Base-by-base conservation (phyloP, 495 filamentous ascomycete species). In the Cryomyces antarcticus region DNA sequence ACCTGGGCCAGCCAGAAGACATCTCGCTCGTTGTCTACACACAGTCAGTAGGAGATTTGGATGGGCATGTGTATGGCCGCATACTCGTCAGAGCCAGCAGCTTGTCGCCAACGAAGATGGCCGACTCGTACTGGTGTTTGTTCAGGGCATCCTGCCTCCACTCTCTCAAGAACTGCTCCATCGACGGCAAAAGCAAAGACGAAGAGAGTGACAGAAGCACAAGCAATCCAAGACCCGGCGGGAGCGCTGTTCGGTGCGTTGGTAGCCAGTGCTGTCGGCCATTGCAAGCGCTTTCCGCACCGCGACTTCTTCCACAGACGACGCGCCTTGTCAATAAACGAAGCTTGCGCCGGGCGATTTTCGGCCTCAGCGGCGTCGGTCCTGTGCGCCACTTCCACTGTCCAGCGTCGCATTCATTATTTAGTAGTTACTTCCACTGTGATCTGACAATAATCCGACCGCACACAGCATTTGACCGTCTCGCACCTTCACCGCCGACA, bases 51-150 rank as follows among this genome's bases (percentile, higher is more conserved):
- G 13, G 24, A n/a, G 38, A 31, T 11, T 42, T 33, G n/a, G n/a
- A 37, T 24, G 43, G 13, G 37, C 29, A 35, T 35, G 7, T 7
- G 33, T 7, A 12, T 35, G 12, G 34, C 27, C 51, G 59, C 71
- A 47, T 62, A 96, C 89, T 79, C 31, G 88, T 95, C 53, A 96
- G 69, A 41, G 88, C 88, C 33, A 95, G 68, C 47, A 96, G 69
- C 68, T 99, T 96, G 67, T 99, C 89, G 24, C 82, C 88, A 51
- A 96, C 83, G 55, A 86, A 96, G 54, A 95, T 85, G 41, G 92
- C 92, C 7, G 89, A 76, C 39, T 95, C 88, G 60, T 93, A 82
- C 54, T 99, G 87, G 43, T 89, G 79, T 56, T 89, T 93, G 58
- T 88, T 82, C 47, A 88, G 60, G 45, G 86, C 84, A 66, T 95